Conservation (phyloP, 2,329 filamentous ascomycete genomes). For the Sordariomycetes sp. region DNA sequence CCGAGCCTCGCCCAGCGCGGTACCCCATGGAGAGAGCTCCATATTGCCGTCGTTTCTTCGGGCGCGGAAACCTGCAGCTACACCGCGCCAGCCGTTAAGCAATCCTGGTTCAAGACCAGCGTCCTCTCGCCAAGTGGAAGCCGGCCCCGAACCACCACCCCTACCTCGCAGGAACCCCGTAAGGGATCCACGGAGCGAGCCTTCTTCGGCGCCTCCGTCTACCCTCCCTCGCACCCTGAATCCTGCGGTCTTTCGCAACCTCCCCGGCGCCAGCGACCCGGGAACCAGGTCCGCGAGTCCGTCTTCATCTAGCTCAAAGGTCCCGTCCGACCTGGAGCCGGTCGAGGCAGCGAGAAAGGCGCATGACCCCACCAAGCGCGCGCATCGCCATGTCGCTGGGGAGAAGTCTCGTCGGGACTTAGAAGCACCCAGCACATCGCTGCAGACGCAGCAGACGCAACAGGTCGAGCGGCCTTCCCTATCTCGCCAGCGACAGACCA, state of each 20-base stretch:
- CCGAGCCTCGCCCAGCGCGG: neutral
- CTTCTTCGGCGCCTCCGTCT: neutral
- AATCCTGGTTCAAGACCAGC: neutral
- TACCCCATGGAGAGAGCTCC: neutral
- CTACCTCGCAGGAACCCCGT: neutral
- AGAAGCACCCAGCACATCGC: neutral
- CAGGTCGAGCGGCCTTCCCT: neutral
- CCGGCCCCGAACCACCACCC: neutral
- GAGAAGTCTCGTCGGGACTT: neutral
- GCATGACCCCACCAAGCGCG: neutral
- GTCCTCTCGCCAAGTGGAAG: neutral
- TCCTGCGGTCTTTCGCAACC: neutral
- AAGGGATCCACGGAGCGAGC: neutral
- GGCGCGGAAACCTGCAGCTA: neutral
- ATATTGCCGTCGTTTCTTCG: neutral
- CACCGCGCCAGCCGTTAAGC: neutral
- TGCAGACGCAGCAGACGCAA: neutral
- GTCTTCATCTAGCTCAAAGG: neutral
- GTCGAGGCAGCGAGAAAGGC: neutral
- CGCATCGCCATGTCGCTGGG: neutral
- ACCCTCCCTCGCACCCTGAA: neutral
- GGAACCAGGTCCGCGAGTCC: neutral
- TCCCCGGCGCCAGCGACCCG: neutral
- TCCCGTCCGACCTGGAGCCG: neutral
- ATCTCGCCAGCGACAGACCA: neutral